A percentile compares a stretch with the other conserved stretches of the same genome.
Evolutionary conservation across 495 filamentous ascomycete genomes (phyloP).

Genomic region (Oidiodendron maius): DNA sequence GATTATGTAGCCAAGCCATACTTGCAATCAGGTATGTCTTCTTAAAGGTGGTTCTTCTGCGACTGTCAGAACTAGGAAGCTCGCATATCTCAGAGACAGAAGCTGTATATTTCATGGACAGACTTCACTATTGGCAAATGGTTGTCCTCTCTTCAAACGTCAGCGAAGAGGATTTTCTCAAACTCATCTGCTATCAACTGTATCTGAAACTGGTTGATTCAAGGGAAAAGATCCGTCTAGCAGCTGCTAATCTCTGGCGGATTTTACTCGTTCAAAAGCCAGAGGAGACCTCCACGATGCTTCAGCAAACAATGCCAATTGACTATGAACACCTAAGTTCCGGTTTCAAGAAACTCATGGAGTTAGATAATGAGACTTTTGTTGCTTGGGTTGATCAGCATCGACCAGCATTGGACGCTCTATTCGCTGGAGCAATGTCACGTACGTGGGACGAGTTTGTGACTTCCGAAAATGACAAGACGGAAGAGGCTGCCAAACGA

Average conservation of each 20-base stretch:
- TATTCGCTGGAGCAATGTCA: conserved; percentile 75
- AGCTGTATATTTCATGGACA: conserved; percentile 64
- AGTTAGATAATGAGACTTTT: conserved; percentile 82
- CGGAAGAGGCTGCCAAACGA: conserved; percentile 60
- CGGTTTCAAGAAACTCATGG: conserved; percentile 78
- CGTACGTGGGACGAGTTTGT: conserved; percentile 84
- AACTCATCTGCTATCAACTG: conserved; percentile 81
- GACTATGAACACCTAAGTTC: conserved; percentile 67
- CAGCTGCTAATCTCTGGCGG: conserved; percentile 80
- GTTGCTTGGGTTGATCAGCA: conserved; percentile 82
- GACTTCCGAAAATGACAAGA: conserved; percentile 67
- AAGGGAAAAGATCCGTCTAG: conserved; percentile 57
- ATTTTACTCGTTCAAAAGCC: conserved; percentile 92
- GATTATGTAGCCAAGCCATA: conserved; percentile 78
- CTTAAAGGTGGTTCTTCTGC: conserved; percentile 68
- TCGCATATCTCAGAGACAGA: conserved; percentile 47
- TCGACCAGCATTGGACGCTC: conserved; percentile 67
- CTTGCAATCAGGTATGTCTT: conserved; percentile 68
- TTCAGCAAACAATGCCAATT: conserved; percentile 58
- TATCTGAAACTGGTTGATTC: conserved; percentile 74
- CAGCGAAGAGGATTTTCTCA: conserved; percentile 67
- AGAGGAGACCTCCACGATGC: conserved; percentile 65
- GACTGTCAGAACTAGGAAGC: conserved; percentile 77
- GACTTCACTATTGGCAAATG: conserved; percentile 91
- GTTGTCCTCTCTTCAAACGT: conserved; percentile 75